Percentiles rank a stretch among this genome's conserved stretches.
Evolutionary conservation across 257 asterid genomes (phyloP).

Genomic region (Solanum stenotomum): DNA sequence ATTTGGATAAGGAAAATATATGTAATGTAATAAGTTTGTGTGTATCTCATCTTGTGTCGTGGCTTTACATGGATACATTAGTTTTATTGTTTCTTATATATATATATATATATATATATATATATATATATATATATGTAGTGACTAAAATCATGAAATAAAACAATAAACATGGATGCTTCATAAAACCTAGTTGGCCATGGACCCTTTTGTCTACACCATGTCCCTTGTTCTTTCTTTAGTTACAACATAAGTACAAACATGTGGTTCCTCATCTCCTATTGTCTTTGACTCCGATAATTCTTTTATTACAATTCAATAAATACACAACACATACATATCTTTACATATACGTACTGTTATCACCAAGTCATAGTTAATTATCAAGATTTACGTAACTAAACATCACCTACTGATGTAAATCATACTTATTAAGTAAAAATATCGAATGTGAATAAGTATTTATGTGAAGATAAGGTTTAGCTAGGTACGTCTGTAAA

Average conservation of each 20-base stretch:
- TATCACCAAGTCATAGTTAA: not conserved
- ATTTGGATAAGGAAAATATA: not conserved
- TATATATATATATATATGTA: not conserved
- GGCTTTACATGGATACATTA: not conserved
- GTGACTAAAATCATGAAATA: not conserved
- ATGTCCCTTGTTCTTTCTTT: not conserved
- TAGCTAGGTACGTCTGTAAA: not conserved
- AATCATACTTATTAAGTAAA: not conserved
- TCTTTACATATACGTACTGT: not conserved
- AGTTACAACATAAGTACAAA: not conserved
- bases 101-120: too few relatives aligned
- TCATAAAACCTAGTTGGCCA: not conserved
- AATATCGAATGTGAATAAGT: not conserved
- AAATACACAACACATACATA: not conserved
- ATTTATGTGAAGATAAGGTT: not conserved
- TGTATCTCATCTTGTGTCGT: not conserved
- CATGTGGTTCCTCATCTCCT: not conserved
- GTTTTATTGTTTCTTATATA: not conserved
- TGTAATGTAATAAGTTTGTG: not conserved
- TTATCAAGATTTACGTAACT: not conserved
- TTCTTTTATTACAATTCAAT: not conserved
- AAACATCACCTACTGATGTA: not conserved
- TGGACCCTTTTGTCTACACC: not conserved
- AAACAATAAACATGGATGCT: not conserved
- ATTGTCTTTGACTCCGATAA: not conserved